Evolutionary conservation across 1,284 basidiomycete genomes (phyloP).

Genomic region (Fomitopsis betulina): DNA sequence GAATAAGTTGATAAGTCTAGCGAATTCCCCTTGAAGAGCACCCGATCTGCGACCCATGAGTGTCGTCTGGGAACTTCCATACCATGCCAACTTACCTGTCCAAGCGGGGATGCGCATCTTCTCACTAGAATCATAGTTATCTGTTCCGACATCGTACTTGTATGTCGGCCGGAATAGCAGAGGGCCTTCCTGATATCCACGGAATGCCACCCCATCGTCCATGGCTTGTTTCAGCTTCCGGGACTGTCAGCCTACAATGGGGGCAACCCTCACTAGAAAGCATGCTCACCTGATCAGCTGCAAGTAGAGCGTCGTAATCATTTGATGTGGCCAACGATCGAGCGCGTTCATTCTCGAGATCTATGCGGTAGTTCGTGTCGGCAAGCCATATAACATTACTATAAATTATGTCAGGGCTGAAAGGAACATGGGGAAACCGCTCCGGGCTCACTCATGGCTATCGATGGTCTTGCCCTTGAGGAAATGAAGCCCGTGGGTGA

Average conservation of each 20-base stretch:
- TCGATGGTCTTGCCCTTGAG: slow-evolving; percentile 84
- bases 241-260: slow-evolving; percentile 6
- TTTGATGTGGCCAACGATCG: slow-evolving; percentile 58
- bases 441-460: slow-evolving; percentile 72
- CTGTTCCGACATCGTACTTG: slow-evolving; percentile 79
- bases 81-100: slow-evolving; percentile 65
- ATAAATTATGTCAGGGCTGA: not conserved
- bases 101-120: slow-evolving; percentile 96
- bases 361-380: slow-evolving; percentile 94
- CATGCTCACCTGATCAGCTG: slow-evolving; percentile 78
- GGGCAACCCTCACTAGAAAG: not conserved
- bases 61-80: not conserved
- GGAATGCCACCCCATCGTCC: slow-evolving; percentile 69
- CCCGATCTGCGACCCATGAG: slow-evolving; percentile 63
- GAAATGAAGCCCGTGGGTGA: slow-evolving; percentile 81
- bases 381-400: slow-evolving; percentile 92
- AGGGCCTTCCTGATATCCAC: slow-evolving; percentile 85
- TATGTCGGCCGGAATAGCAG: slow-evolving; percentile 89
- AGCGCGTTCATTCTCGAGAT: slow-evolving; percentile 80
- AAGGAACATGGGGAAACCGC: slow-evolving; percentile 20
- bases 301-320: slow-evolving; percentile 71
- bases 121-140: slow-evolving; percentile 92
- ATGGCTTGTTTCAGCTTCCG: slow-evolving; percentile 68
- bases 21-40: slow-evolving; percentile 75
- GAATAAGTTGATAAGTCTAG: slow-evolving; percentile 66